A percentile compares a stretch with the other conserved stretches of the same genome.
Evolutionary conservation across 495 filamentous ascomycete genomes (phyloP).

Genomic region (Hypoxylon subgilvum): DNA sequence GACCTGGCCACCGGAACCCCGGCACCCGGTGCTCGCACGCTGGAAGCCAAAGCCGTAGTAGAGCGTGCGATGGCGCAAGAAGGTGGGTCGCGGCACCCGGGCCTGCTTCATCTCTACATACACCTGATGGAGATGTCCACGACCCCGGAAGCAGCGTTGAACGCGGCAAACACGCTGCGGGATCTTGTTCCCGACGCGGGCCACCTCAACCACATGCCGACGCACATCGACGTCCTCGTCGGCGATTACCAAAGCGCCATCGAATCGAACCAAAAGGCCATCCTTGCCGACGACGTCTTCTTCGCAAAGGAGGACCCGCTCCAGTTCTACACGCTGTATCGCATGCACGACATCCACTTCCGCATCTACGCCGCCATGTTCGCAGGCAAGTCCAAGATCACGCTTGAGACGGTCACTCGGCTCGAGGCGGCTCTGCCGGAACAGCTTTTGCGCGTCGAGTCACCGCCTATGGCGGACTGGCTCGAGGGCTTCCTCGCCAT

Average conservation of each 20-base stretch:
- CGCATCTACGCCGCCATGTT: slow-evolving; percentile 76
- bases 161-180: slow-evolving; percentile 63
- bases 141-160: slow-evolving; percentile 63
- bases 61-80: slow-evolving; percentile 56
- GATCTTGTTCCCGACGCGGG: slow-evolving; percentile 69
- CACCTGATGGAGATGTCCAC: slow-evolving; percentile 77
- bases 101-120: slow-evolving; percentile 72
- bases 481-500: slow-evolving; percentile 68
- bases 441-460: slow-evolving; percentile 62
- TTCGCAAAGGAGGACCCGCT: slow-evolving; percentile 55
- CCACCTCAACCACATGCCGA: slow-evolving; percentile 76
- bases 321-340: slow-evolving; percentile 73
- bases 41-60: slow-evolving; percentile 62
- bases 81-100: slow-evolving; percentile 60
- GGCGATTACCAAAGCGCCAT: slow-evolving; percentile 70
- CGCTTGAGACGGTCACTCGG: slow-evolving; percentile 59
- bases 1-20: slow-evolving; percentile 64
- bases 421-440: slow-evolving; percentile 65
- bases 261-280: slow-evolving; percentile 66
- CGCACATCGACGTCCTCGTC: slow-evolving; percentile 69
- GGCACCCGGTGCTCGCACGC: slow-evolving; percentile 56
- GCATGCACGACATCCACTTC: slow-evolving; percentile 70
- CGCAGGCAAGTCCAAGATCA: slow-evolving; percentile 61
- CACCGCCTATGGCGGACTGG: slow-evolving; percentile 76
- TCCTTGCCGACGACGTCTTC: slow-evolving; percentile 66